Conservation (phyloP, 2,329 filamentous ascomycete genomes). For the Claviceps maximensis region DNA sequence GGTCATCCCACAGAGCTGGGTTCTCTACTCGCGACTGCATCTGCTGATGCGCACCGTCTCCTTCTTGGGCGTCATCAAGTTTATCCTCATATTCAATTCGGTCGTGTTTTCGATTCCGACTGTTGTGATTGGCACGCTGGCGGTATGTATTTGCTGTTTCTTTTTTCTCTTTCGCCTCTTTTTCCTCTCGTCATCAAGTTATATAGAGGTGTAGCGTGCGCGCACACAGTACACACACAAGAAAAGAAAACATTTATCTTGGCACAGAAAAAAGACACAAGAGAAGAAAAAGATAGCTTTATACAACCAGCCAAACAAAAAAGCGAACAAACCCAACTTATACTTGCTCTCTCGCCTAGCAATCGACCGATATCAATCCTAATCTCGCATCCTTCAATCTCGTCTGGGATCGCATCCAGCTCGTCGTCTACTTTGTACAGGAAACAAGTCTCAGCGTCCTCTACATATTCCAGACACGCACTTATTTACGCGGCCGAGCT, state of each 20-base stretch:
- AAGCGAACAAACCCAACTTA: neutral
- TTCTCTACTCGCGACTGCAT: conserved; percentile 48
- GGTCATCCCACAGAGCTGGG: conserved; percentile 44
- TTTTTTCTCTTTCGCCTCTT: neutral
- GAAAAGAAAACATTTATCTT: too few species aligned
- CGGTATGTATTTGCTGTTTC: conserved; percentile 19
- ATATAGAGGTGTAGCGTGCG: too few species aligned
- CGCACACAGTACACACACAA: too few species aligned
- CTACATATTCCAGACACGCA: conserved; percentile 26
- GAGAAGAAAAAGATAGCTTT: too few species aligned
- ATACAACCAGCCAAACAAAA: too few species aligned
- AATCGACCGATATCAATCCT: conserved; percentile 14
- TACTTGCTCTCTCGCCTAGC: conserved; percentile 6
- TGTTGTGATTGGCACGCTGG: conserved; percentile 37
- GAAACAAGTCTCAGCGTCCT: conserved; percentile 36
- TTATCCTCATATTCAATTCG: conserved; percentile 41
- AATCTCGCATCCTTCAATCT: conserved; percentile 17
- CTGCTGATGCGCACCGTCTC: conserved; percentile 37
- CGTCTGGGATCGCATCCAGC: conserved; percentile 37
- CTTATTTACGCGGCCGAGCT: conserved; percentile 6
- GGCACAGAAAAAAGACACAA: too few species aligned
- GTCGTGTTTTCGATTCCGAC: conserved; percentile 40
- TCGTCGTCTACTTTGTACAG: conserved; percentile 39
- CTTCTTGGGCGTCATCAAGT: conserved; percentile 34
- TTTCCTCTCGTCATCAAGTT: too few species aligned